These are phyloP conservation scores for Sphaceloma murrayae DNA, from an alignment of 2,329 filamentous ascomycete species.

Conservation along the genomic window DNA sequence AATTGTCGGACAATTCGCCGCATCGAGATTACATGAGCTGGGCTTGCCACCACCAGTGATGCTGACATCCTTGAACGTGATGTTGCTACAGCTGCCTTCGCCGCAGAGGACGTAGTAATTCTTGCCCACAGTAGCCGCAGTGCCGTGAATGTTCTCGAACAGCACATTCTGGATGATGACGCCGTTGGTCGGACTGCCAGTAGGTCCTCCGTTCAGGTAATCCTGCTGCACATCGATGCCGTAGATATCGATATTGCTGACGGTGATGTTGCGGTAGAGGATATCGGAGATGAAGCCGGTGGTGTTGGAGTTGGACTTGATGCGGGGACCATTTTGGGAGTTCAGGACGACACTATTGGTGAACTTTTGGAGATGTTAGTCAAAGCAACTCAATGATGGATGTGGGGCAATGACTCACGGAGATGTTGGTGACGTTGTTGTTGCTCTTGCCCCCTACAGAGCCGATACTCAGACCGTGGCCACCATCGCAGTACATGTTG, in stretches of 20 bases:
- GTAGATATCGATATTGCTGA: constrained; percentile 43
- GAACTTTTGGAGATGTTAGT: constrained; percentile 14
- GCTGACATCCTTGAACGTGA: constrained; percentile 42
- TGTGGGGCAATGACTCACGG: constrained; percentile 21
- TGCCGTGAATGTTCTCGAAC: constrained; percentile 37
- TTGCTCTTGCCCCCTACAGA: constrained; percentile 45
- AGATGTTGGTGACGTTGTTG: constrained; percentile 43
- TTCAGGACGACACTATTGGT: constrained; percentile 41
- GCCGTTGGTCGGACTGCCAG: constrained; percentile 37
- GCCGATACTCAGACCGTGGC: constrained; percentile 47
- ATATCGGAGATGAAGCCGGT: constrained; percentile 44
- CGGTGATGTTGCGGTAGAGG: constrained; percentile 45
- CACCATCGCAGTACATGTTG: constrained; percentile 38
- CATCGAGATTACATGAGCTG: constrained; percentile 17
- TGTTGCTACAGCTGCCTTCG: constrained; percentile 41
- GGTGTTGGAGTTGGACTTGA: constrained; percentile 44
- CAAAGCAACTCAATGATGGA: neutral
- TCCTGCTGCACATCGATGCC: constrained; percentile 52
- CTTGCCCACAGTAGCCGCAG: constrained; percentile 31
- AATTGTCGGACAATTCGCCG: neutral
- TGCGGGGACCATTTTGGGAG: constrained; percentile 42
- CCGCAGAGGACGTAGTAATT: constrained; percentile 48
- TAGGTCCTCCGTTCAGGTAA: constrained; percentile 43
- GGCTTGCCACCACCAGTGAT: constrained; percentile 45
- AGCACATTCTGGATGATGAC: constrained; percentile 46